Base-by-base conservation (phyloP, 2,329 filamentous ascomycete species). In the Clonostachys rhizophaga region DNA sequence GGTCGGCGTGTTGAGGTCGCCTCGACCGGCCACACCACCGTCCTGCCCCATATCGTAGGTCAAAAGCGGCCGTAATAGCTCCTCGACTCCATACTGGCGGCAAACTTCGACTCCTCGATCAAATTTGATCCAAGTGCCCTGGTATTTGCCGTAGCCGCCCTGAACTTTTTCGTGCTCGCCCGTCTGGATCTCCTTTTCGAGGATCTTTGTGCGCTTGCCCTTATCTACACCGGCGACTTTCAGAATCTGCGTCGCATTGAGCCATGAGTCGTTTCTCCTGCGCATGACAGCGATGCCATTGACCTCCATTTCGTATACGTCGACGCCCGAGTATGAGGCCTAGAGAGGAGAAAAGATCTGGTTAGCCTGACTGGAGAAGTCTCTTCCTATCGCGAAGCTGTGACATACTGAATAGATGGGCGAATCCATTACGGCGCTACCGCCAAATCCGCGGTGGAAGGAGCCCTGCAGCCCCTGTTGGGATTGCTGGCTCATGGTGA, bases 121-220 rank as follows among this genome's bases (percentile, higher is more conserved):
- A 61, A 95, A 97, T 60, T 87, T 89, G 61, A 99, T 95, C 94
- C 94, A 99, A 3, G 94, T 99, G 47, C 94, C 94, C 72, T 99
- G 94, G 61, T 99, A 99, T 72, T 97, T 97, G 54, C 94, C 94
- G 61, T 99, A 99, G 6, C 94, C 94, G 34, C 94, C 94, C 65
- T 99, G 94, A 4, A 99, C 92, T 68, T 99, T 99, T 66, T 99
- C 94, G 66, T 99, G 92, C 62, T 96, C 89, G 59, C 94, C 94
- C 0, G 88, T 94, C 53, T 95, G 83, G 49, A 99, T 96, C 67
- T 99, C 94, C 69, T 97, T 97, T 65, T 99, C 94, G 45, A 99
- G 77, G 8, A 97, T 95, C 68, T 97, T 97, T 49, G 94, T 97
- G 56, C 94, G 87, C 70, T 96, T 95, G 50, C 92, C 94, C 71